Percentiles rank a stretch among this genome's conserved stretches.
Evolutionary conservation across 257 asterid species (phyloP).

Genomic region (Sherardia arvensis): DNA sequence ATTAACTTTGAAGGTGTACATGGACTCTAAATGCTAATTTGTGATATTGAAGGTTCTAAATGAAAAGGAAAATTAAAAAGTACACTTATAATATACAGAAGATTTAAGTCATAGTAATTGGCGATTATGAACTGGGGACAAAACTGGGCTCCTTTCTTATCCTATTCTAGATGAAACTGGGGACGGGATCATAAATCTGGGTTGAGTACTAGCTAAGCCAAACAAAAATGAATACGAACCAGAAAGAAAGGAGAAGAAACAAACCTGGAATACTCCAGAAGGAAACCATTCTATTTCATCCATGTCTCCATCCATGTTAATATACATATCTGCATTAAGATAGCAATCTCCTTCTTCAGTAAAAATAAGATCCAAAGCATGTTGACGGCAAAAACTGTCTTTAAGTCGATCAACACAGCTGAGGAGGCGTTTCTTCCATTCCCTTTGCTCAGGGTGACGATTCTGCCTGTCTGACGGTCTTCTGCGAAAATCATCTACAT

Average conservation of each 20-base stretch:
- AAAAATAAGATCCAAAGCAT: constrained; percentile 91
- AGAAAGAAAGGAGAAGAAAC: not conserved
- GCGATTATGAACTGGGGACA: not conserved
- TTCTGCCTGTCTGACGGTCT: constrained; percentile 78
- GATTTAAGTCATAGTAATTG: not conserved
- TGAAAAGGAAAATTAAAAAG: not conserved
- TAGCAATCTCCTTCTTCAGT: constrained; percentile 94
- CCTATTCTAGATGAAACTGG: not conserved
- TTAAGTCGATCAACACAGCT: constrained; percentile 75
- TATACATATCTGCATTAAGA: constrained; percentile 75
- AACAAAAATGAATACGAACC: not conserved
- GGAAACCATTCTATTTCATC: constrained; percentile 93
- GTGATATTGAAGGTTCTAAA: not conserved
- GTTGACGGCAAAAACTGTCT: constrained; percentile 97
- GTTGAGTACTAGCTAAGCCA: not conserved
- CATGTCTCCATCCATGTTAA: constrained; percentile 70
- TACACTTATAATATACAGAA: not conserved
- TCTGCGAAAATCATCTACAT: constrained; percentile 71
- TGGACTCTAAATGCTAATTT: not conserved
- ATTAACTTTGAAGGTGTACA: not conserved
- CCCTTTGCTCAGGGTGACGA: constrained; percentile 96
- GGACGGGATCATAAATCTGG: not conserved
- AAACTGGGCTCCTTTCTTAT: not conserved
- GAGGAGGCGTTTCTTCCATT: constrained; percentile 88
- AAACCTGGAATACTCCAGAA: constrained; percentile 90